Evolutionary conservation across 192 early-diverging fungal species (phyloP), one percentile per base, ranked within the genome.

Genomic region (Backusella tuberculispora): DNA sequence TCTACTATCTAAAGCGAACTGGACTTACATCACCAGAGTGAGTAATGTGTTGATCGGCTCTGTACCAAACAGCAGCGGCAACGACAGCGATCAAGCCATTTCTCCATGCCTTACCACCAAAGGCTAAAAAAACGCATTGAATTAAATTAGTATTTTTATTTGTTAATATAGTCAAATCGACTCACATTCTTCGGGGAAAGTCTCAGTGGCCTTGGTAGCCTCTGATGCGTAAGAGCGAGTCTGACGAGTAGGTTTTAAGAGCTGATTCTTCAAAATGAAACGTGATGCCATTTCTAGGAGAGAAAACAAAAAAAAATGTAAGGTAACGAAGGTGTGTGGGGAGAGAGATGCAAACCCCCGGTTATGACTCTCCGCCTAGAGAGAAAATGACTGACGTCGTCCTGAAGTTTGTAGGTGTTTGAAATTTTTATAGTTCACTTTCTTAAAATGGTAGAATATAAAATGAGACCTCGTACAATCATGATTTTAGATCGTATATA

Each of bases 41-140:
- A 37, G 73, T 75, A 19, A 80, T 60, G 26, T 80, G 74, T 66
- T 80, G 74, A 60, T 75, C 74, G 19, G 76, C 69, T 63, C 74
- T 48, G 53, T 71, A 74, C 74, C 74, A 76, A 15, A 72, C 74
- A 44, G 73, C 60, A 63, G 65, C 78, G 63, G 67, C 69, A 68
- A 73, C 65, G 38, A 80, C 64, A 13, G 60, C 74, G 50, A 76
- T 40, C 34, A 76, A 15, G 21, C 70, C 65, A 26, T 80, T 80
- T 76, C 74, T 80, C 78, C 78, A 80, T n/a, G 60, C 56, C 47
- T 60, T 63, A 50, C 53, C 66, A 37, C 46, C 44, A 47, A 72
- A 80, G 26, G 74, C 78, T 80, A 69, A 43, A 6, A 13, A 26
- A 24, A 5, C 2, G 1, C 1, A 0, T 9, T n/a, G 17, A 26